phyloP scores from a whole-genome alignment of 257 asterid species.

The Solanum peruvianum region DNA sequence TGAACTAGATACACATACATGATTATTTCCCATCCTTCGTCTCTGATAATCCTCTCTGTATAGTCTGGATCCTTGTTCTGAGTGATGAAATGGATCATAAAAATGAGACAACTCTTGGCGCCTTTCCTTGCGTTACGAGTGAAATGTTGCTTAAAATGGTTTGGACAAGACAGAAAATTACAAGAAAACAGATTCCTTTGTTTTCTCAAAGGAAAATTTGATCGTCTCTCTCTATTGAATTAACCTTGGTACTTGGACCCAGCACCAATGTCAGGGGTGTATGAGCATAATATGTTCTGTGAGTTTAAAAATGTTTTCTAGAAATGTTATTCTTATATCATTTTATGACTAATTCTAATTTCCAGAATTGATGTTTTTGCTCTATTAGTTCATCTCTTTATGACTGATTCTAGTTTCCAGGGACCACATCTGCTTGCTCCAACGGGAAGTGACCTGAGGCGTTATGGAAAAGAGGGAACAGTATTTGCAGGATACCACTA shows the following conservation, averaged over 20 bases:
- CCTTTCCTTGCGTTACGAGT: neutral
- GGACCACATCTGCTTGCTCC: slow-evolving; percentile 99
- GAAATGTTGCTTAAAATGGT: neutral
- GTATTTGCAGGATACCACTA: slow-evolving; percentile 98
- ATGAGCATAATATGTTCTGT: neutral
- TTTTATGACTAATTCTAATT: neutral
- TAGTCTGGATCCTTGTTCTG: neutral
- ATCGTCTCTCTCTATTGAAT: neutral
- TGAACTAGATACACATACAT: neutral
- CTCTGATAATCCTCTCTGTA: neutral
- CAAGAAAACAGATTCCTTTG: neutral
- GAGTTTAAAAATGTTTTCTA: neutral
- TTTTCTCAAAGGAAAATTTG: neutral
- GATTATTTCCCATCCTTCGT: neutral
- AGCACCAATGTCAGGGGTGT: neutral
- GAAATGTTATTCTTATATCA: neutral
- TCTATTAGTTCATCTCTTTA: neutral
- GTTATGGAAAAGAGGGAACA: slow-evolving; percentile 70
- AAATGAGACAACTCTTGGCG: neutral
- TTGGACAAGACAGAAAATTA: neutral
- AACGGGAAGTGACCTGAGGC: slow-evolving; percentile 81
- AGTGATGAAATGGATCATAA: neutral
- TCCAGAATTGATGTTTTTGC: slow-evolving; percentile 17
- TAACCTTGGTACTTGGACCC: neutral
- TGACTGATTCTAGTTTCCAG: slow-evolving; percentile 26